Evolutionary conservation across 441 rosid genomes (phyloP).

Genomic region (Adansonia madagascariensis): DNA sequence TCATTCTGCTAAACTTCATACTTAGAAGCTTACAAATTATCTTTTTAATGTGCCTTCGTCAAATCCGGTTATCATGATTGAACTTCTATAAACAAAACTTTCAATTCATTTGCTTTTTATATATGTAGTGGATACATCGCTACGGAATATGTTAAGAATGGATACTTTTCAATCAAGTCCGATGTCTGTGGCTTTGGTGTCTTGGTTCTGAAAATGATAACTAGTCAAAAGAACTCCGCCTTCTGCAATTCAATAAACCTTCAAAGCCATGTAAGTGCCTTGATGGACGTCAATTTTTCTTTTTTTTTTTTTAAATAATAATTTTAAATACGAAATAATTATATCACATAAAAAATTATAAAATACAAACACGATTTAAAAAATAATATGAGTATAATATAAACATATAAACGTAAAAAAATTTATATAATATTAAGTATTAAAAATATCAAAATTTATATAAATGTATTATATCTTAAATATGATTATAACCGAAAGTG

Average conservation of each 20-base stretch:
- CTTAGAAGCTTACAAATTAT: background rate
- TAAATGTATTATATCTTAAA: too few relatives aligned
- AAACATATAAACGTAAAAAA: too few relatives aligned
- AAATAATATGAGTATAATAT: too few relatives aligned
- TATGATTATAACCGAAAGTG: too few relatives aligned
- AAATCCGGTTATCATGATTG: background rate
- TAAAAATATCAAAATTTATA: too few relatives aligned
- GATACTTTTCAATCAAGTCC: constrained; percentile 39
- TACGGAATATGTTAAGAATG: constrained; percentile 36
- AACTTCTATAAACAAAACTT: background rate
- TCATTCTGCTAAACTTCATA: too few relatives aligned
- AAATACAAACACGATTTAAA: too few relatives aligned
- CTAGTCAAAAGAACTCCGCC: constrained; percentile 33
- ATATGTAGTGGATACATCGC: constrained; percentile 45
- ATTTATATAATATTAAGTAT: too few relatives aligned
- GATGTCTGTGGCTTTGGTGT: constrained; percentile 47
- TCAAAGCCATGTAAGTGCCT: constrained; percentile 35
- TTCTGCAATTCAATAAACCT: constrained; percentile 29
- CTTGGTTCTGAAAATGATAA: constrained; percentile 39
- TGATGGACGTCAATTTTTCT: background rate
- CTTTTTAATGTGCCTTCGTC: background rate
- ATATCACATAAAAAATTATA: too few relatives aligned
- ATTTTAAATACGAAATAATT: too few relatives aligned
- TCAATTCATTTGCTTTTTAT: background rate
- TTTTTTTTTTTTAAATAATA: background rate